Percentiles rank a stretch among this genome's conserved stretches.
These are phyloP conservation scores for Colletotrichum eleusines DNA, from an alignment of 2,329 filamentous ascomycete species.

Conservation along the genomic window DNA sequence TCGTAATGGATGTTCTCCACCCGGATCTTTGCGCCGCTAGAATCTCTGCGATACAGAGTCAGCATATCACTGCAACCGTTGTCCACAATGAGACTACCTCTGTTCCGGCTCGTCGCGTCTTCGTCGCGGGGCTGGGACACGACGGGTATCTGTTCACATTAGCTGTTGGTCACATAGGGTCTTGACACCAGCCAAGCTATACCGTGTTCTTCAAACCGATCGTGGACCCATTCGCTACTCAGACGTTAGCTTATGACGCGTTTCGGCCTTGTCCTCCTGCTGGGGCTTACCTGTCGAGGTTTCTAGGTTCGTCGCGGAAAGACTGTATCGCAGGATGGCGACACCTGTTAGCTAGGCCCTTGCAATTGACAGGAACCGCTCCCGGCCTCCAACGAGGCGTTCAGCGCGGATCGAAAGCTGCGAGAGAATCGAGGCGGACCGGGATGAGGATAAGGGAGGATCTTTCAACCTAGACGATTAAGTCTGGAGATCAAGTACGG, in stretches of 20 bases:
- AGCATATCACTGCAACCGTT: slow-evolving; percentile 42
- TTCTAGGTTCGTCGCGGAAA: slow-evolving; percentile 72
- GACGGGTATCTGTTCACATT: slow-evolving; percentile 53
- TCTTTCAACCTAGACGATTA: slow-evolving; percentile 39
- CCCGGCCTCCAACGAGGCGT: slow-evolving; percentile 34
- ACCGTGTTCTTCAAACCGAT: slow-evolving; percentile 85
- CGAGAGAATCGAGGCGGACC: slow-evolving; percentile 25
- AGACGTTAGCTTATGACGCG: slow-evolving; percentile 44
- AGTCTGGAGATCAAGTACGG: slow-evolving; percentile 26
- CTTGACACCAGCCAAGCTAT: slow-evolving; percentile 43
- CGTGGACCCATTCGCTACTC: slow-evolving; percentile 90
- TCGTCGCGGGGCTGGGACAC: slow-evolving; percentile 56
- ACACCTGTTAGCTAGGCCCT: slow-evolving; percentile 51
- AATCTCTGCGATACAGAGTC: slow-evolving; percentile 55
- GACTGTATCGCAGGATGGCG: slow-evolving; percentile 63
- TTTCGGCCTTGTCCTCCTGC: not conserved
- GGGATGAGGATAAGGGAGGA: slow-evolving; percentile 43
- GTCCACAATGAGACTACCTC: slow-evolving; percentile 46
- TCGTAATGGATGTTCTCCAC: slow-evolving; percentile 96
- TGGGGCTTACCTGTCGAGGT: slow-evolving; percentile 75
- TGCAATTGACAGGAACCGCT: slow-evolving; percentile 31
- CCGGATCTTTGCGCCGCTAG: slow-evolving; percentile 76
- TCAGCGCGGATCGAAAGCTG: slow-evolving; percentile 22
- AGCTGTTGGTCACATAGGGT: slow-evolving; percentile 2
- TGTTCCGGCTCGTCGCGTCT: slow-evolving; percentile 58